phyloP scores from a whole-genome alignment of 106 monocot genomes.

The Triglochin maritima region DNA sequence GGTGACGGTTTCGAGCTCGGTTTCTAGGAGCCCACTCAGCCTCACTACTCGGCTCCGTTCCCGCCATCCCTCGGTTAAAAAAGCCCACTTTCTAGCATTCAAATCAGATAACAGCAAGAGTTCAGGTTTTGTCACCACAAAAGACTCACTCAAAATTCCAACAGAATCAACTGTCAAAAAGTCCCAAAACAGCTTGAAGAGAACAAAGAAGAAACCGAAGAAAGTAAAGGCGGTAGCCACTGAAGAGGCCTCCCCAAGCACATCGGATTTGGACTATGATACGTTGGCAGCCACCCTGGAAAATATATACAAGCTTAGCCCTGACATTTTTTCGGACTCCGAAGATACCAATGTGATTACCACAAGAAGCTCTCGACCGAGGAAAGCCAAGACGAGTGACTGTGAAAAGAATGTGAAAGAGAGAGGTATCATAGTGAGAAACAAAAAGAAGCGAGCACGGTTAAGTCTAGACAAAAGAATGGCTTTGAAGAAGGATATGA shows the following conservation, averaged over 20 bases:
- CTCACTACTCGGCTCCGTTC: not conserved
- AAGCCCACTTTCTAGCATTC: conserved; percentile 25
- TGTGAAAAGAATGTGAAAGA: conserved; percentile 1
- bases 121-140: conserved; percentile 13
- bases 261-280: conserved; percentile 48
- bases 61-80: conserved; percentile 11
- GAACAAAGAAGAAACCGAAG: conserved; percentile 14
- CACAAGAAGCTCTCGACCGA: not conserved
- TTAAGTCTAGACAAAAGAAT: conserved; percentile 53
- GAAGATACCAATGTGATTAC: conserved; percentile 3
- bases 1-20: conserved; percentile 33
- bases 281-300: conserved; percentile 76
- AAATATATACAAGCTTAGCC: conserved; percentile 90
- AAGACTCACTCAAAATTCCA: conserved; percentile 14
- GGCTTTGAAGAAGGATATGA: conserved; percentile 26
- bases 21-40: conserved; percentile 27
- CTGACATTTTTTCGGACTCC: conserved; percentile 35
- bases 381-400: not conserved
- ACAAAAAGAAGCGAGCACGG: conserved; percentile 32
- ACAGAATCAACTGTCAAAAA: conserved; percentile 4
- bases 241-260: conserved; percentile 11
- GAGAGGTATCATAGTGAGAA: conserved; percentile 29
- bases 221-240: conserved; percentile 16
- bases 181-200: conserved; percentile 5
- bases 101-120: conserved; percentile 15